These are phyloP conservation scores for Nannochloropsis gaditana DNA, from an alignment of 108 stramenopile genomes.

Conservation along the genomic window DNA sequence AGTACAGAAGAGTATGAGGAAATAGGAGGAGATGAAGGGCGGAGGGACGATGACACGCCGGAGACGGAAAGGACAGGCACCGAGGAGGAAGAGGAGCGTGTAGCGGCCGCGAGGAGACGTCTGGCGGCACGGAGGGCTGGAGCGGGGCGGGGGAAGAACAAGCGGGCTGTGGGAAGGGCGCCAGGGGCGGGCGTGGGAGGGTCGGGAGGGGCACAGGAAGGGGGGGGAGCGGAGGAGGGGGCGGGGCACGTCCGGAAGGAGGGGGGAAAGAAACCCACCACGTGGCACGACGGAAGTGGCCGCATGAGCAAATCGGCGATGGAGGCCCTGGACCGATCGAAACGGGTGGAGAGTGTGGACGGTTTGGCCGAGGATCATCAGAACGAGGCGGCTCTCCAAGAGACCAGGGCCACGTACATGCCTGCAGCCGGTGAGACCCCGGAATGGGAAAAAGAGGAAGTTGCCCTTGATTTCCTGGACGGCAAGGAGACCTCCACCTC, in stretches of 20 bases:
- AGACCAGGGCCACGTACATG: conserved; percentile 76
- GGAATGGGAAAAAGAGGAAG: conserved; percentile 62
- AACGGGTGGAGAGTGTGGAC: background rate
- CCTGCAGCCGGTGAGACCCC: conserved; percentile 69
- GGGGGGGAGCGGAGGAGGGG: background rate
- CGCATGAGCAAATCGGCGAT: conserved; percentile 41
- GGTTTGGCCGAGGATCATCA: conserved; percentile 19
- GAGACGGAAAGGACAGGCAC: background rate
- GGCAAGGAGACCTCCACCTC: conserved; percentile 48
- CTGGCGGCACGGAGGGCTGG: conserved; percentile 35
- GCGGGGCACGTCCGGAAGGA: conserved; percentile 18
- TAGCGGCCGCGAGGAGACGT: conserved; percentile 39
- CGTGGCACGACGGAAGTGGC: conserved; percentile 47
- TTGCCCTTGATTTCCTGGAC: conserved; percentile 49
- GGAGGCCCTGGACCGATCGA: conserved; percentile 51
- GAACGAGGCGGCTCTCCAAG: conserved; percentile 40
- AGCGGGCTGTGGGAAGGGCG: background rate
- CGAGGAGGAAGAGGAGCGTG: conserved; percentile 18
- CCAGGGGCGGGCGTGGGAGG: background rate
- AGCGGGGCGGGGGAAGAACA: conserved; percentile 28
- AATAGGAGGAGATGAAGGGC: background rate
- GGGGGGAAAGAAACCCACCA: conserved; percentile 47
- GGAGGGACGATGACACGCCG: background rate
- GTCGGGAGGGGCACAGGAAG: background rate
- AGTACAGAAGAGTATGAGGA: conserved; percentile 17